phyloP scores from a whole-genome alignment of 257 asterid genomes.

The Eucommia ulmoides region DNA sequence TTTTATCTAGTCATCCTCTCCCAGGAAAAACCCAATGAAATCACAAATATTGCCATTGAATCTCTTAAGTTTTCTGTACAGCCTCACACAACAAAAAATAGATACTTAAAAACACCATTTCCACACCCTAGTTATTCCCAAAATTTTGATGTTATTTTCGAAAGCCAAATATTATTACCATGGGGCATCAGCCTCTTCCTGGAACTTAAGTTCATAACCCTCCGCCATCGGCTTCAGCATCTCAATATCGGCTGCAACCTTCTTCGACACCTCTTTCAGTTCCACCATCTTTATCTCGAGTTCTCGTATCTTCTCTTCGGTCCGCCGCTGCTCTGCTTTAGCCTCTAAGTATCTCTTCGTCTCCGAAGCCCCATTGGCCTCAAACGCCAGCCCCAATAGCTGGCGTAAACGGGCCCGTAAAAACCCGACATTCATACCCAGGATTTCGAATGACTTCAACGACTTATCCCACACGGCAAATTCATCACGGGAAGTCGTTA shows the following conservation, averaged over 20 bases:
- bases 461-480: constrained; percentile 68
- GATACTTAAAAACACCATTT: background rate
- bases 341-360: constrained; percentile 34
- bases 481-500: constrained; percentile 36
- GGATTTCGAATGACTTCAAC: constrained; percentile 50
- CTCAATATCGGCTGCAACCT: constrained; percentile 25
- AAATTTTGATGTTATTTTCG: background rate
- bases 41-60: background rate
- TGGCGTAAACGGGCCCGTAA: constrained; percentile 33
- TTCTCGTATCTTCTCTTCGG: constrained; percentile 28
- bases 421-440: constrained; percentile 59
- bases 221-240: constrained; percentile 34
- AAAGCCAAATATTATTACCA: constrained; percentile 29
- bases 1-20: too few species aligned
- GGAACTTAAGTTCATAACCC: constrained; percentile 34
- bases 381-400: constrained; percentile 33
- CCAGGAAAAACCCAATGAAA: background rate
- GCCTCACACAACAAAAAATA: background rate
- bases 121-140: background rate
- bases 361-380: constrained; percentile 33
- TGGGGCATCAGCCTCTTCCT: constrained; percentile 45
- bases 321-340: constrained; percentile 18
- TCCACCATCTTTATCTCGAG: constrained; percentile 39
- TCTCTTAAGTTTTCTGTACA: background rate
- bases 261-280: constrained; percentile 29